Percentiles rank a stretch among this genome's conserved stretches.
Conservation (phyloP, 176 grass and related monocot genomes). For the Eragrostis nindensis region DNA sequence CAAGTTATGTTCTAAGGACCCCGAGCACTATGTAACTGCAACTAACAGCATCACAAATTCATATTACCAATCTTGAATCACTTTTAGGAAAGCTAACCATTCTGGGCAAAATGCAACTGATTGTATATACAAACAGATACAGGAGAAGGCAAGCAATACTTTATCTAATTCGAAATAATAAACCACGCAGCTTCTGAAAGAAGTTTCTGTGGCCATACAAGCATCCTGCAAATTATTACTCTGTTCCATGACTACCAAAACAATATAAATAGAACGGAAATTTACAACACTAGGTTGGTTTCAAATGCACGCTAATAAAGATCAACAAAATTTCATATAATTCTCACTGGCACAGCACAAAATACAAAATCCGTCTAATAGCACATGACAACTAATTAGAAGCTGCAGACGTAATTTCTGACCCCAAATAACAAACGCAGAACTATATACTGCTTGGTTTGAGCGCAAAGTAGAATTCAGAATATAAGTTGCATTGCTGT, state of each 20-base stretch:
- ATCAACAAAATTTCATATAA: slow-evolving; percentile 7
- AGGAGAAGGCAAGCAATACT: neutral
- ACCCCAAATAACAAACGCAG: slow-evolving; percentile 8
- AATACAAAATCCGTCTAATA: neutral
- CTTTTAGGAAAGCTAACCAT: neutral
- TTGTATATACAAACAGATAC: neutral
- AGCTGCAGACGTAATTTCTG: neutral
- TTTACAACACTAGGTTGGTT: slow-evolving; percentile 1
- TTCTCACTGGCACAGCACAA: neutral
- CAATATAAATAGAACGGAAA: slow-evolving; percentile 1
- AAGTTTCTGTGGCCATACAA: slow-evolving; percentile 3
- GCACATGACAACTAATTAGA: slow-evolving; percentile 2
- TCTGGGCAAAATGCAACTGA: neutral
- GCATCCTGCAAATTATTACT: neutral
- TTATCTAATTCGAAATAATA: slow-evolving; percentile 28
- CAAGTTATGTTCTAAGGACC: slow-evolving; percentile 9
- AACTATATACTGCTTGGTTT: neutral
- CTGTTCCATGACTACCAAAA: slow-evolving; percentile 2
- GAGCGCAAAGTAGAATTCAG: neutral
- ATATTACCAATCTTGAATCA: neutral
- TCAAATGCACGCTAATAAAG: neutral
- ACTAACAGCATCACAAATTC: slow-evolving; percentile 8
- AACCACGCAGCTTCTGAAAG: slow-evolving; percentile 2
- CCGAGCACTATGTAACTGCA: slow-evolving; percentile 5
- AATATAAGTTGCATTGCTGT: neutral